Base-by-base conservation (phyloP, 352 stramenopile species). In the Pythium scleroteichum region DNA sequence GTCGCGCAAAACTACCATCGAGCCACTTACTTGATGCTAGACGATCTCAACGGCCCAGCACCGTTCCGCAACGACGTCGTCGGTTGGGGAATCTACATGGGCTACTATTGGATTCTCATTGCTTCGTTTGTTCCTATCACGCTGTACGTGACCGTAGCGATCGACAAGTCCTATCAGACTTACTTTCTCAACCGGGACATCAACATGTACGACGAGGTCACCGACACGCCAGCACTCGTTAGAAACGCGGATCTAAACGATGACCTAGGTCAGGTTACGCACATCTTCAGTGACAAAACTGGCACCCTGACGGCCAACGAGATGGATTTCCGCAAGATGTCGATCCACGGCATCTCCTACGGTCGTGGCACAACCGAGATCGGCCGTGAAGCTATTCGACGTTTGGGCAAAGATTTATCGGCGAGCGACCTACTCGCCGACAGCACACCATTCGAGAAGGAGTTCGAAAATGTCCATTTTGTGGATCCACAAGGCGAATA, bases 271-370 rank as follows among this genome's bases (percentile, higher is more conserved):
- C 87, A 96, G 48, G 78, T 96, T n/a, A 92, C 85, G 9, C 84
- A 93, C 70, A 91, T 95, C 50, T 96, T 96, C 64, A 91, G 82
- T 44, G 85, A 95, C 66, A 96, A 96, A 50, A 95, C 85, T 0
- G 84, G 85, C 23, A 95, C 87, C 9, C 61, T 95, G 14, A 96
- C 87, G 19, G 83, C 83, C 3, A 96, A 95, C 67, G 83, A 92
- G 58, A 95, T 96, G 87, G 83, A 94, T 49, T 95, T 94, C 50
- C 82, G 87, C 47, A 95, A 95, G 59, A 91, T 96, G 80, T 89
- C 79, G 44, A 77, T 96, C 42, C 77, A 93, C 48, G 87, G 85
- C 19, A 68, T 90, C 3, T 90, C 82, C 1, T 96, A 95, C 48
- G 87, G 85, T 9, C 80, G 81, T 12, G 87, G 84, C 13, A 94